Evolutionary conservation across 73 alveolate genomes (phyloP).

Genomic region (Paramecium biaurelia): DNA sequence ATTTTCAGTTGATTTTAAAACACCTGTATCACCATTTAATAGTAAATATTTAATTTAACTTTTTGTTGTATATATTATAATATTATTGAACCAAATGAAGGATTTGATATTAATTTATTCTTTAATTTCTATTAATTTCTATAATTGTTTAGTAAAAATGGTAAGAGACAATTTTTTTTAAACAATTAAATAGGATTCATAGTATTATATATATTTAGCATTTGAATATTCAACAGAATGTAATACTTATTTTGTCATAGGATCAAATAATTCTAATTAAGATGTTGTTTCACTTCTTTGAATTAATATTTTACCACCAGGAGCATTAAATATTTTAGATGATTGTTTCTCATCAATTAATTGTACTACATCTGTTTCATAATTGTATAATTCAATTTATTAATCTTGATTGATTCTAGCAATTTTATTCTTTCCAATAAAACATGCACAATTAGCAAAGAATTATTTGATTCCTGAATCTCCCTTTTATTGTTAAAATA

Average conservation of each 20-base stretch:
- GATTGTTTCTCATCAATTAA: neutral
- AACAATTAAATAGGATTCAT: neutral
- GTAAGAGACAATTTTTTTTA: neutral
- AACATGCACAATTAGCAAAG: conserved; percentile 11
- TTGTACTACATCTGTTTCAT: conserved; percentile 61
- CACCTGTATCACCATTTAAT: conserved; percentile 71
- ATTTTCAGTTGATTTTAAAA: conserved; percentile 65
- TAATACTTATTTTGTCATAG: neutral
- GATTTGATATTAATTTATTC: conserved; percentile 83
- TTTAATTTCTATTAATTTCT: conserved; percentile 69
- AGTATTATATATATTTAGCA: neutral
- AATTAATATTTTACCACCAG: conserved; percentile 31
- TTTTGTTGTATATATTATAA: conserved; percentile 86
- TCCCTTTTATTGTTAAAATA: neutral
- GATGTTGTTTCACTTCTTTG: neutral
- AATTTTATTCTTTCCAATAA: neutral
- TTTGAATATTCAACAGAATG: neutral
- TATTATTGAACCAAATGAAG: conserved; percentile 73
- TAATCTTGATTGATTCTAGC: neutral
- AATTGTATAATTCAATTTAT: conserved; percentile 5
- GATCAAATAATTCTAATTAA: conserved; percentile 20
- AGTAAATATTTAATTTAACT: conserved; percentile 85
- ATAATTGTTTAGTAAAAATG: conserved; percentile 78
- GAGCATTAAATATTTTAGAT: neutral
- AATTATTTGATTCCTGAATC: neutral